phyloP scores from a whole-genome alignment of 331 rosid genomes.

The Pyrus hybrid region DNA sequence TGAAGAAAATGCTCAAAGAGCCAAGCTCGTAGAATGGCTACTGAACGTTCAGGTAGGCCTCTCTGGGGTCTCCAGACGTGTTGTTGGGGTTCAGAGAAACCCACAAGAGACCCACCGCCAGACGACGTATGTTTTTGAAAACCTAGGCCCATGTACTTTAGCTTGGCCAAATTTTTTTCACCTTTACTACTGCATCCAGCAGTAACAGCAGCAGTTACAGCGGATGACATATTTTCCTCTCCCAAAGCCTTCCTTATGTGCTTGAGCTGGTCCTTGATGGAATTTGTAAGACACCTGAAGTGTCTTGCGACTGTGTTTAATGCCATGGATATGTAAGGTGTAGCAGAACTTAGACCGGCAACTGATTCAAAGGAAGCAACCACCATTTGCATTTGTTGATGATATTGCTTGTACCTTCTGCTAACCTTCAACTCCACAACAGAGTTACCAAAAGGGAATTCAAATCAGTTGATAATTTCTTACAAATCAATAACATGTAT shows the following conservation, averaged over 20 bases:
- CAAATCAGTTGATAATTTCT: neutral
- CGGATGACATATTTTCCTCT: constrained; percentile 42
- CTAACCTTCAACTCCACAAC: constrained; percentile 36
- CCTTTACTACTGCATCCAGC: constrained; percentile 26
- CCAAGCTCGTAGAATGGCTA: constrained; percentile 89
- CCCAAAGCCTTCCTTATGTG: constrained; percentile 35
- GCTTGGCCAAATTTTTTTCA: constrained; percentile 26
- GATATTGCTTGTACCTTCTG: constrained; percentile 70
- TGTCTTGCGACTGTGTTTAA: constrained; percentile 58
- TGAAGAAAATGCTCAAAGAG: constrained; percentile 97
- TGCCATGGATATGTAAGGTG: constrained; percentile 69
- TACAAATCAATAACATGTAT: neutral
- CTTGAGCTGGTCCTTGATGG: constrained; percentile 58
- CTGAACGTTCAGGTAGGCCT: constrained; percentile 87
- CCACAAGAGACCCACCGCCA: constrained; percentile 20
- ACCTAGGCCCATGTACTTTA: constrained; percentile 49
- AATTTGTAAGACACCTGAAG: constrained; percentile 49
- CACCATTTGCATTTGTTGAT: constrained; percentile 93
- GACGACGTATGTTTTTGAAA: constrained; percentile 31
- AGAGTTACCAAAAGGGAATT: neutral
- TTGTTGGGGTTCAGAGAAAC: constrained; percentile 56
- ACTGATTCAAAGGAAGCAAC: constrained; percentile 78
- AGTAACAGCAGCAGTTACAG: neutral
- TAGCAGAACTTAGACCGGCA: constrained; percentile 71
- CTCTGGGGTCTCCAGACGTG: constrained; percentile 87